Evolutionary conservation across 2,329 filamentous ascomycete species (phyloP), one percentile per base, ranked within the genome.

Genomic region (Cercospora sp.): DNA sequence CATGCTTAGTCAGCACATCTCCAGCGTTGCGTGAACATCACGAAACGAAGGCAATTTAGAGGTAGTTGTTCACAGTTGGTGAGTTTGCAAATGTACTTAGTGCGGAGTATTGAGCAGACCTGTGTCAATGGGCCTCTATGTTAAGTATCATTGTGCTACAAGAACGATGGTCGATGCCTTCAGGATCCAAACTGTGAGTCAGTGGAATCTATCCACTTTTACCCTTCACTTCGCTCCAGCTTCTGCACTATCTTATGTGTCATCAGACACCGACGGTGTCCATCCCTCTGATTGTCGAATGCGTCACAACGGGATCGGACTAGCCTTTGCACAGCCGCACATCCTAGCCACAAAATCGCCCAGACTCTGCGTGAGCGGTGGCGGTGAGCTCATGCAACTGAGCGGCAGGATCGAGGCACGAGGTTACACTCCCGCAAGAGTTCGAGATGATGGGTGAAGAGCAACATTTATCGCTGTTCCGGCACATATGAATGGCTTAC

Each of bases 401-500:
- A 49, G 45, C 18, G 45, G 9, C 5, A 10, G 45, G 45, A 24
- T n/a, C n/a, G 5, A 49, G 45, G 45, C 5, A 24, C 9, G 18
- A 49, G 40, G 40, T 3, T 45, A 13, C 40, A 18, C 40, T 18
- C 18, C n/a, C 34, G 34, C 34, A 37, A 13, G 12, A 37, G 13
- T 37, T n/a, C 16, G 37, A 43, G 37, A 43, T n/a, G 24, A n/a
- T n/a, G 24, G 13, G 28, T 13, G 13, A 6, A 13, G 13, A 16
- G 30, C 13, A 24, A 5, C 24, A 55, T 7, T 9, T 26, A 16
- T 55, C 26, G 26, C 12, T 55, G 5, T 55, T 55, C 21, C 49
- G 49, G 49, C 49, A 13, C 49, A 55, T 53, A 55, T 55, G 26
- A 16, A 55, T 55, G 16, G n/a, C 59, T 53, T 57, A 68, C 13